Evolutionary conservation across 139 green algal genomes (phyloP).

Genomic region (Volvox reticuliferus): DNA sequence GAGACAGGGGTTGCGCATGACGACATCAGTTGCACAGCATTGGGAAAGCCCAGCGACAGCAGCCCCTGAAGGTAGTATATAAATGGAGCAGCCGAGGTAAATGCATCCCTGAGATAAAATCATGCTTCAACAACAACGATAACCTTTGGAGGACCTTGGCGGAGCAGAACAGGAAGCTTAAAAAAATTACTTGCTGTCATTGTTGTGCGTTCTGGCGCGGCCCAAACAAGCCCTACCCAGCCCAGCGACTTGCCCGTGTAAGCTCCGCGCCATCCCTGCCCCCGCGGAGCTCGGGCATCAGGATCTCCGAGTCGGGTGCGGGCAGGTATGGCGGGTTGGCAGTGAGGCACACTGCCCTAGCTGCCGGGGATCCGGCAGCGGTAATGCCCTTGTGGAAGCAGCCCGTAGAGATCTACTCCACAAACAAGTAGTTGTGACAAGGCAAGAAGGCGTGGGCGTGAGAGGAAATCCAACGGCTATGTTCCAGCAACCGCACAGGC

Average conservation of each 20-base stretch:
- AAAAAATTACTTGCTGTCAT: no score
- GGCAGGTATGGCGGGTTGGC: constrained; percentile 74
- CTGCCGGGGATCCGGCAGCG: background rate
- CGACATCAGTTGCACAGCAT: constrained; percentile 63
- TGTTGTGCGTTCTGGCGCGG: no score
- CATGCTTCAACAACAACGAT: no score
- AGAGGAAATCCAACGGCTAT: no score
- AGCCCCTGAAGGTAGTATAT: constrained; percentile 46
- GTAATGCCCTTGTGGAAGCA: constrained; percentile 67
- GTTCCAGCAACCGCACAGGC: no score
- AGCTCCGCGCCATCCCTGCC: constrained; percentile 62
- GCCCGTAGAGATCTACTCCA: constrained; percentile 42
- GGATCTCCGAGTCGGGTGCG: constrained; percentile 50
- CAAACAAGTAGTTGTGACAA: no score
- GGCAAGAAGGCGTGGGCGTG: no score
- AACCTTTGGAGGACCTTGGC: no score
- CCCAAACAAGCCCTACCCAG: no score
- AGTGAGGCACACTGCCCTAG: constrained; percentile 49
- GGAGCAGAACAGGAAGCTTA: no score
- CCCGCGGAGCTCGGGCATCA: constrained; percentile 70
- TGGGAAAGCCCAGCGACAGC: constrained; percentile 57
- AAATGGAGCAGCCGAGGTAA: no score
- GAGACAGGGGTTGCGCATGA: constrained; percentile 64
- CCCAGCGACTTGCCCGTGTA: constrained; percentile 42
- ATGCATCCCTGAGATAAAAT: no score